A percentile compares a stretch with the other conserved stretches of the same genome.
These are phyloP conservation scores for Podaxis sp. DNA, from an alignment of 768 basidiomycete species.

Conservation along the genomic window DNA sequence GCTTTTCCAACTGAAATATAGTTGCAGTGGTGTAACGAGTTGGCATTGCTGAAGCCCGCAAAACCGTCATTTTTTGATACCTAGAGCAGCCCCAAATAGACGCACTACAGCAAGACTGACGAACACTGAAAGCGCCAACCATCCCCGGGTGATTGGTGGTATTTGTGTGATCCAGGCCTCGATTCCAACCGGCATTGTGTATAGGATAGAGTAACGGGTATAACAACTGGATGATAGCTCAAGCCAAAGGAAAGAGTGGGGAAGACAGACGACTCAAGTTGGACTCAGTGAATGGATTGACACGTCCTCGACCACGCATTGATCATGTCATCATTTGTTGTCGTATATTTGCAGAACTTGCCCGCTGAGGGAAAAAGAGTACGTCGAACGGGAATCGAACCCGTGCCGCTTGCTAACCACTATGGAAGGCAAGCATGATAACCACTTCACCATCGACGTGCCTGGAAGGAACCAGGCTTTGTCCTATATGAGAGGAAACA, in stretches of 20 bases:
- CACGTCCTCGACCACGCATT: slow-evolving; percentile 1
- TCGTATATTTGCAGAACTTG: background rate
- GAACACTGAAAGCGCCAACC: slow-evolving; percentile 77
- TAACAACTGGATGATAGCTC: background rate
- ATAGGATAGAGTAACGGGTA: background rate
- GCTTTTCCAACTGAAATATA: slow-evolving; percentile 90
- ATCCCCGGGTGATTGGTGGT: slow-evolving; percentile 86
- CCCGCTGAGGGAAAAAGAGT: slow-evolving; percentile 20
- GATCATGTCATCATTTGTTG: slow-evolving; percentile 1
- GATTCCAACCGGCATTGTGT: slow-evolving; percentile 73
- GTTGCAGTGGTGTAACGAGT: slow-evolving; percentile 83
- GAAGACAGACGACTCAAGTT: background rate
- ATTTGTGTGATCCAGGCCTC: slow-evolving; percentile 92
- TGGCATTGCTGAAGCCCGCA: slow-evolving; percentile 75
- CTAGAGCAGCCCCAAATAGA: slow-evolving; percentile 21
- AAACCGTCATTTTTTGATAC: slow-evolving; percentile 5
- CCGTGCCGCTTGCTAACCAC: slow-evolving; percentile 61
- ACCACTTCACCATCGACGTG: slow-evolving; percentile 56
- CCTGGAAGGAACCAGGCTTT: too few relatives aligned
- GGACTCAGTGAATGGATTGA: background rate
- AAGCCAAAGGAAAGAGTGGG: background rate
- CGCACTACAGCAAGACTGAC: slow-evolving; percentile 87
- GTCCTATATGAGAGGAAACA: too few relatives aligned
- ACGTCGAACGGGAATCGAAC: slow-evolving; percentile 77
- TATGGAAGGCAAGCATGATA: slow-evolving; percentile 92